Base-by-base conservation (phyloP, 2,329 filamentous ascomycete genomes). In the Madurella fahalii region DNA sequence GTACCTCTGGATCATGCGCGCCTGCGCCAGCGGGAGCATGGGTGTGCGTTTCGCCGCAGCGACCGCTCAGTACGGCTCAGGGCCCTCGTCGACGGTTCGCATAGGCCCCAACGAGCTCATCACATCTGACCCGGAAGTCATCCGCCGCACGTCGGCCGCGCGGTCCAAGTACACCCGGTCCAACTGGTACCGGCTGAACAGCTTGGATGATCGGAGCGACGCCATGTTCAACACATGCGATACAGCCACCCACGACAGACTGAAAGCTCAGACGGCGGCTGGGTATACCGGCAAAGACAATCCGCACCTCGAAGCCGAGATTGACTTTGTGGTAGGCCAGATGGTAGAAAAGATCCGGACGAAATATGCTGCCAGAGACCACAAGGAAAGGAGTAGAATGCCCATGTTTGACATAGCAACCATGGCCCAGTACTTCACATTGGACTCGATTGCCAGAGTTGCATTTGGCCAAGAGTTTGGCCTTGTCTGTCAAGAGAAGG, bases 371-470 rank as follows among this genome's bases (percentile, higher is more conserved):
- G 34, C 39, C 11, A 17, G 15, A 15, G 25, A 31, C 12, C n/a
- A 30, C 3, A 41, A 9, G 37, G 15, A 40, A 15, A 48, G 44
- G 34, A 17, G 34, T 5, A 31, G 40, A 5, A 41, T 53, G n/a
- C 50, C 49, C 11, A 60, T 71, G 18, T 66, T 79, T 60, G 77
- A 82, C 57, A 60, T 81, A 40, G 73, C 72, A 3, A 61, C 61
- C 11, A 72, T 75, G 39, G 69, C 74, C 11, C 72, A 75, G 32
- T 78, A 72, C 64, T 76, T 81, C 53, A 78, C 77, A 1, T 63
- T 82, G 3, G 80, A 82, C 54, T 73, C 78, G 25, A 77, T 82
- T 53, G 76, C 72, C 18, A 71, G 71, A 44, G 59, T 81, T 11
- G 75, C 74, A 1, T 75, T 80, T 37, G 78, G 78, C n/a, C 57